Evolutionary conservation across 306 rosid species (phyloP).

Genomic region (Phaseolus lunatus): DNA sequence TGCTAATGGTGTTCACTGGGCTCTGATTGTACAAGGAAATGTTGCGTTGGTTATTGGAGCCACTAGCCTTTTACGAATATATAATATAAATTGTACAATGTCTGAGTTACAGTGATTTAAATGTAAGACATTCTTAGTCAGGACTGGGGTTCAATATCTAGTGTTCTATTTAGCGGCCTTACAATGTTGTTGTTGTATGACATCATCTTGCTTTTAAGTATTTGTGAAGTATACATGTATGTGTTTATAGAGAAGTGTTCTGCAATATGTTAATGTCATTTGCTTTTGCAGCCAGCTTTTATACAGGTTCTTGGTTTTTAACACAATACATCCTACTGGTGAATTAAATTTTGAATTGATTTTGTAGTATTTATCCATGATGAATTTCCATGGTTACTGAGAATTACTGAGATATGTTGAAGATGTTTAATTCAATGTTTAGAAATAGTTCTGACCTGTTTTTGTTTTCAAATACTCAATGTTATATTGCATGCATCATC

Average conservation of each 20-base stretch:
- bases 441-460: too few species aligned
- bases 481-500: too few species aligned
- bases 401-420: too few species aligned
- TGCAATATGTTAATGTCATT: background rate
- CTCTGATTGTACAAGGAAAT: background rate
- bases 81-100: slow-evolving; percentile 25
- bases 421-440: too few species aligned
- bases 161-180: background rate
- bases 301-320: background rate
- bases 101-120: slow-evolving; percentile 16
- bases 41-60: slow-evolving; percentile 14
- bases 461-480: too few species aligned
- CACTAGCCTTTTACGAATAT: slow-evolving; percentile 2
- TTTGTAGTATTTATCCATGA: too few species aligned
- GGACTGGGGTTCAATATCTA: background rate
- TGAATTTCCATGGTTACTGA: too few species aligned
- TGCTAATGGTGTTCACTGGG: slow-evolving; percentile 3
- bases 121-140: background rate
- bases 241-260: background rate
- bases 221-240: background rate
- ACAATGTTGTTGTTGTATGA: background rate
- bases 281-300: slow-evolving; percentile 3
- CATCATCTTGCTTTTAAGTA: background rate
- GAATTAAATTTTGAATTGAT: background rate
- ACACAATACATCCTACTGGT: background rate